Percentiles rank a stretch among this genome's conserved stretches.
These are phyloP conservation scores for Tetracladium maxilliforme DNA, from an alignment of 2,329 filamentous ascomycete genomes.

Conservation along the genomic window DNA sequence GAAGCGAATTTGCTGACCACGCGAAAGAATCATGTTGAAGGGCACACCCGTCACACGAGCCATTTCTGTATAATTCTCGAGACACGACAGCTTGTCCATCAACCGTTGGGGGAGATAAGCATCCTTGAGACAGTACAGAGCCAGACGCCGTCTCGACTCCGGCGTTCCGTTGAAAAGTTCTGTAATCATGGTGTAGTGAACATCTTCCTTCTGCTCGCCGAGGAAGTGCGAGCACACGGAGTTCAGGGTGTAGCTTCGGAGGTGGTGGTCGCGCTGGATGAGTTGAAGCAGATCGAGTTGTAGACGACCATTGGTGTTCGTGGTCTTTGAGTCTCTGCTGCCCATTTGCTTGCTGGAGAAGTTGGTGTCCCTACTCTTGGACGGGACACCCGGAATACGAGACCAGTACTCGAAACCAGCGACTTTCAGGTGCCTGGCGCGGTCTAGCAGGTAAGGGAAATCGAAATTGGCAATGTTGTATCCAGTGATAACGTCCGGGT, in stretches of 20 bases:
- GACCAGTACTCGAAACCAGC: slow-evolving; percentile 76
- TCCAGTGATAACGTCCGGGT: slow-evolving; percentile 94
- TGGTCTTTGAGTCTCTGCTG: slow-evolving; percentile 83
- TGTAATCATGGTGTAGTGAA: slow-evolving; percentile 98
- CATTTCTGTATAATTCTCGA: slow-evolving; percentile 99
- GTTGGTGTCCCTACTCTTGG: slow-evolving; percentile 62
- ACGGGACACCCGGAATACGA: slow-evolving; percentile 55
- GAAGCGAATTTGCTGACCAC: slow-evolving; percentile 95
- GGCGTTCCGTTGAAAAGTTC: slow-evolving; percentile 94
- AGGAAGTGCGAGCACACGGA: slow-evolving; percentile 91
- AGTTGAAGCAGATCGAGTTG: slow-evolving; percentile 92
- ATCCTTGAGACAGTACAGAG: slow-evolving; percentile 94
- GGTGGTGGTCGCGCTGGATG: slow-evolving; percentile 84
- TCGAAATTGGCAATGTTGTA: slow-evolving; percentile 99
- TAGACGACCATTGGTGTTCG: slow-evolving; percentile 85
- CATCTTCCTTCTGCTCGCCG: slow-evolving; percentile 96
- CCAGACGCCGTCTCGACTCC: slow-evolving; percentile 78
- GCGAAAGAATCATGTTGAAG: slow-evolving; percentile 83
- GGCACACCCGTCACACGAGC: slow-evolving; percentile 97
- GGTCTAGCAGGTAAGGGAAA: slow-evolving; percentile 86
- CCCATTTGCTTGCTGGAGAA: slow-evolving; percentile 98
- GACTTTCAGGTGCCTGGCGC: slow-evolving; percentile 74
- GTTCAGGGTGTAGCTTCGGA: slow-evolving; percentile 94
- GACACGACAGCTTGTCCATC: slow-evolving; percentile 94
- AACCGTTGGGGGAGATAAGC: slow-evolving; percentile 86